These are phyloP conservation scores for Botryotinia calthae DNA, from an alignment of 2,329 filamentous ascomycete genomes.

Conservation along the genomic window DNA sequence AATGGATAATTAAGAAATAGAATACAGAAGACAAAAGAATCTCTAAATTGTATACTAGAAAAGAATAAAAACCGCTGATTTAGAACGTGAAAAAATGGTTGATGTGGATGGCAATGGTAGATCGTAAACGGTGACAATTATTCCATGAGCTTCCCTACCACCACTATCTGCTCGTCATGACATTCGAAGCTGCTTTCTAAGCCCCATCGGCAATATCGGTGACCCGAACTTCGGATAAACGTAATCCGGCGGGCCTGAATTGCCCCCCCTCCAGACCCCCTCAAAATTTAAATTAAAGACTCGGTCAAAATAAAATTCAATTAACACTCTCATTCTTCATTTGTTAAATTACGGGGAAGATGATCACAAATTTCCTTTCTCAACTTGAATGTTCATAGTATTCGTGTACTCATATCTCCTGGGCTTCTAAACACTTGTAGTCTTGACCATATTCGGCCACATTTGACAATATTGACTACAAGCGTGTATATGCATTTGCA, in stretches of 20 bases:
- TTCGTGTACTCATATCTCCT: background rate
- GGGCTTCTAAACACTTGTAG: background rate
- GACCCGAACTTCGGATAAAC: conserved; percentile 13
- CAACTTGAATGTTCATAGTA: background rate
- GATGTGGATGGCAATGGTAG: conserved; percentile 11
- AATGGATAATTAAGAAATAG: conserved; percentile 2
- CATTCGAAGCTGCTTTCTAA: conserved; percentile 19
- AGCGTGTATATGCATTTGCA: background rate
- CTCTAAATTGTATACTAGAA: background rate
- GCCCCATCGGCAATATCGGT: conserved; percentile 18
- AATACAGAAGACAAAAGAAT: background rate
- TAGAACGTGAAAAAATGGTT: background rate
- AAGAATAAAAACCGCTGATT: background rate
- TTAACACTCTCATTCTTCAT: background rate
- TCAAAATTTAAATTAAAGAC: background rate
- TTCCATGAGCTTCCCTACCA: conserved; percentile 21
- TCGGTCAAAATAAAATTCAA: background rate
- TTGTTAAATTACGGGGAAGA: background rate
- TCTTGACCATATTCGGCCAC: background rate
- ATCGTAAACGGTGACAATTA: conserved; percentile 2
- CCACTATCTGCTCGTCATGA: conserved; percentile 19
- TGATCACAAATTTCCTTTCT: background rate
- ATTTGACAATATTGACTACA: background rate
- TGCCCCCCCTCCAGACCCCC: background rate
- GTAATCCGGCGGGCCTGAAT: background rate